Base-by-base conservation (phyloP, 345 rosid genomes). In the Combretum micranthum region DNA sequence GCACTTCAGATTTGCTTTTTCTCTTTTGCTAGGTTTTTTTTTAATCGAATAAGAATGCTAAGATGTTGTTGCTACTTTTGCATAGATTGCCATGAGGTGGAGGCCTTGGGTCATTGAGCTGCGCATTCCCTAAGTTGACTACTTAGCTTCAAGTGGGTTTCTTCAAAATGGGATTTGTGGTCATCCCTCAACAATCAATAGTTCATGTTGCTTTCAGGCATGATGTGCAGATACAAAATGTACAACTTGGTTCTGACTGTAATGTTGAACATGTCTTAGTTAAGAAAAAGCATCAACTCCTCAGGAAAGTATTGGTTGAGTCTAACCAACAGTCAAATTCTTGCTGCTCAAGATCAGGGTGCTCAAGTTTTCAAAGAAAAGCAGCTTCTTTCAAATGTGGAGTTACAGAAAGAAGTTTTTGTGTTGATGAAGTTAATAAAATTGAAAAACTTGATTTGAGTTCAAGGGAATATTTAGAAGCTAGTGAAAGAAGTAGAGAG, bases 361-460 rank as follows among this genome's bases (percentile, higher is more conserved):
- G 61, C 71, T 59, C 15, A 56, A 50, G 16, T 8, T 2, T 32
- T 13, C 63, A 32, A 64, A 75, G 64, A 64, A 64, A 54, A 47
- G 23, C 19, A 53, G 62, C 23, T 58, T 57, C 64, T 48, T 64
- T 75, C 22, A 50, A 23, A 64, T 75, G 79, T 52, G 63, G 59
- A 12, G 75, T 60, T 25, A n/a, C 74, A 64, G 68, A 67, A 54
- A 69, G 59, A 72, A 75, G 63, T 69, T 62, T 76, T 53, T 65
- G 72, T 25, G 46, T 71, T 64, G 81, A 72, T 42, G 52, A 52
- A 60, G 64, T 69, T 19, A 53, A 73, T 68, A 83, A 67, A 64
- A 65, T 63, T 57, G 72, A 77, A 55, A 69, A 55, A 37, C 73
- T 60, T 53, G 86, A 73, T 21, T 59, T 69, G 76, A 71, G 68